Conservation (phyloP, 768 basidiomycete species). For the Termitomyces sp. region DNA sequence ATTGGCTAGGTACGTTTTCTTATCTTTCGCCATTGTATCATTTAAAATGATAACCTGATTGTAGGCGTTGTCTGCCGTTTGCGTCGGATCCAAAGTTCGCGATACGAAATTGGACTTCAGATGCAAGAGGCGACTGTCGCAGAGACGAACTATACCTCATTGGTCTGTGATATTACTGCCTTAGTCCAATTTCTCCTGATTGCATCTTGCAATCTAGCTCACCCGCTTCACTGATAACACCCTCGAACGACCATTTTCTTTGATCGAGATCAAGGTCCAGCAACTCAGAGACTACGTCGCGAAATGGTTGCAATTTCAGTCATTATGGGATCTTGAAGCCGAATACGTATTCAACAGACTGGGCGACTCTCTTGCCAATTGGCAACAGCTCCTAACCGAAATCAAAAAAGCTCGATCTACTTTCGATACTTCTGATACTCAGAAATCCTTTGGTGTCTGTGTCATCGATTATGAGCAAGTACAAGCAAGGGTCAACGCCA, state of each 20-base stretch:
- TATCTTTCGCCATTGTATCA: no score
- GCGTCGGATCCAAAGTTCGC: conserved; percentile 85
- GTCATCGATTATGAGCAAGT: conserved; percentile 98
- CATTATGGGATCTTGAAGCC: conserved; percentile 95
- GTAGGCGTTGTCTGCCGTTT: conserved; percentile 83
- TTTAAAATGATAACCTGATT: neutral
- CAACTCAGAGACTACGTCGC: conserved; percentile 87
- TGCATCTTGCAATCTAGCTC: conserved; percentile 39
- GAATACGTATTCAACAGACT: conserved; percentile 95
- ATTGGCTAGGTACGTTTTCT: conserved; percentile 64
- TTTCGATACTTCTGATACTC: conserved; percentile 94
- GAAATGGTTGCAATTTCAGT: conserved; percentile 99
- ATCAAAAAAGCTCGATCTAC: conserved; percentile 96
- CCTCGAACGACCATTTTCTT: conserved; percentile 73
- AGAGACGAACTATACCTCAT: conserved; percentile 77
- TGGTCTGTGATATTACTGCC: conserved; percentile 43
- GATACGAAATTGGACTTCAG: conserved; percentile 95
- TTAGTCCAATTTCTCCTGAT: neutral
- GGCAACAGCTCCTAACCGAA: conserved; percentile 94
- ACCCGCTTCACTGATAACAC: conserved; percentile 68
- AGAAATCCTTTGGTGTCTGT: conserved; percentile 87
- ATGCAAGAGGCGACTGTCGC: conserved; percentile 63
- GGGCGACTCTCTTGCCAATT: conserved; percentile 87
- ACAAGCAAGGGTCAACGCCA: conserved; percentile 94
- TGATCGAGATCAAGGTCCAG: conserved; percentile 86